Evolutionary conservation across 176 grass and related monocot species (phyloP).

Genomic region (Hordeum vulgare): DNA sequence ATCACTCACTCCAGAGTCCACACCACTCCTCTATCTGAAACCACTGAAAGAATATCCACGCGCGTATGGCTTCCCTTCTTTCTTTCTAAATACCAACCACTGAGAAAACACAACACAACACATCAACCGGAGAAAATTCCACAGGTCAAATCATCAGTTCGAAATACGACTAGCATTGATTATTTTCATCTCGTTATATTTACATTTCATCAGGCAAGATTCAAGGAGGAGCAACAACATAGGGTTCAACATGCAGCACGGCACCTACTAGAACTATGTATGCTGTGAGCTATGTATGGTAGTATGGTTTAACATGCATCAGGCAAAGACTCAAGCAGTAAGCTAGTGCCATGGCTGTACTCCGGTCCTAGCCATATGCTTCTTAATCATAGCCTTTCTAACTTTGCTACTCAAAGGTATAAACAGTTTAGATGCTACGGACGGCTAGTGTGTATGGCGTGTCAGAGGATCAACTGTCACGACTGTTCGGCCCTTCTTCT

Average conservation of each 20-base stretch:
- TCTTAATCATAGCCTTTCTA: not conserved
- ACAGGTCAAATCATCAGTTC: not conserved
- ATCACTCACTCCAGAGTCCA: not conserved
- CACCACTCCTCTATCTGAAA: not conserved
- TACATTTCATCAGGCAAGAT: constrained; percentile 17
- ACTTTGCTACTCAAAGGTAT: not conserved
- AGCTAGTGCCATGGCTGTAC: not conserved
- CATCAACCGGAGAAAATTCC: not conserved
- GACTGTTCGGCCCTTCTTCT: constrained; percentile 34
- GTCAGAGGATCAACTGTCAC: not conserved
- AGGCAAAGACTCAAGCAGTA: not conserved
- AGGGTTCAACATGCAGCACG: not conserved
- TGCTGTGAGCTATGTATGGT: no score
- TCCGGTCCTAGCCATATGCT: not conserved
- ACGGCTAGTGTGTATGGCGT: not conserved
- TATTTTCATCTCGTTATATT: constrained; percentile 12
- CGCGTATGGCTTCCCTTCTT: not conserved
- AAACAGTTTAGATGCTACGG: not conserved
- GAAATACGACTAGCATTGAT: not conserved
- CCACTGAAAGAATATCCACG: not conserved
- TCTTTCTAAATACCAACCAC: not conserved
- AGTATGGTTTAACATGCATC: no score
- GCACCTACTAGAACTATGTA: not conserved
- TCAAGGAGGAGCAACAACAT: not conserved
- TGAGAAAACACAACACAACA: not conserved